phyloP scores from a whole-genome alignment of 2,329 filamentous ascomycete species.

The Phaeosphaeria sp. region DNA sequence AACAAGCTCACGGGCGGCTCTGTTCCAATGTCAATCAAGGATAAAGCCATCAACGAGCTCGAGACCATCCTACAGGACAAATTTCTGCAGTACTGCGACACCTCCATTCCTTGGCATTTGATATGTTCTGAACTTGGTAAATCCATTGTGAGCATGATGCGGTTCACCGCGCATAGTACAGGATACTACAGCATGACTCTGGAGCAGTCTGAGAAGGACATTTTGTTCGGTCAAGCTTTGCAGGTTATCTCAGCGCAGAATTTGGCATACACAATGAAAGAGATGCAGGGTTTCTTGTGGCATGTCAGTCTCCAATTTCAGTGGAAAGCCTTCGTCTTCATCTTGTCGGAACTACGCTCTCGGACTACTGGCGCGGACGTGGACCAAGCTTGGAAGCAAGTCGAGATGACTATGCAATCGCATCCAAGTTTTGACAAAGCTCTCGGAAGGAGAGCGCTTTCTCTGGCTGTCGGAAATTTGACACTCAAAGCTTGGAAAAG shows the following conservation, averaged over 20 bases:
- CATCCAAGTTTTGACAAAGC: slow-evolving; percentile 51
- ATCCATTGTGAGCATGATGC: slow-evolving; percentile 52
- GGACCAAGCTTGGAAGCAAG: slow-evolving; percentile 53
- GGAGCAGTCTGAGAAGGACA: slow-evolving; percentile 45
- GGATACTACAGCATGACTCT: slow-evolving; percentile 43
- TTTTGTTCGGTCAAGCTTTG: slow-evolving; percentile 50
- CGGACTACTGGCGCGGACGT: slow-evolving; percentile 33
- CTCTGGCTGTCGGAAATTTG: slow-evolving; percentile 52
- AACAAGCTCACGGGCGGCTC: slow-evolving; percentile 25
- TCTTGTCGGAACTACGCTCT: slow-evolving; percentile 47
- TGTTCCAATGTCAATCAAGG: slow-evolving; percentile 29
- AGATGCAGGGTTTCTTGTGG: slow-evolving; percentile 54
- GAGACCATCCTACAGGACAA: slow-evolving; percentile 51
- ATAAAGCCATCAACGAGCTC: slow-evolving; percentile 49
- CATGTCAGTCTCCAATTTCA: slow-evolving; percentile 57
- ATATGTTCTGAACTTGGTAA: slow-evolving; percentile 54
- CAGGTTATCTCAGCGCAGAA: slow-evolving; percentile 53
- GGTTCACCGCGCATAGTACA: slow-evolving; percentile 55
- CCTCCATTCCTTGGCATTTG: slow-evolving; percentile 52
- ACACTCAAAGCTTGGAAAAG: slow-evolving; percentile 55
- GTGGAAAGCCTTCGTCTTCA: slow-evolving; percentile 61
- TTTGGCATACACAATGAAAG: slow-evolving; percentile 48
- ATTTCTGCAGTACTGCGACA: slow-evolving; percentile 46
- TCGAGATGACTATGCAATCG: slow-evolving; percentile 53
- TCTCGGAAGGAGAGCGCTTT: slow-evolving; percentile 47